These are phyloP conservation scores for Aechmea fasciata DNA, from an alignment of 176 grass and related monocot genomes.

Conservation along the genomic window DNA sequence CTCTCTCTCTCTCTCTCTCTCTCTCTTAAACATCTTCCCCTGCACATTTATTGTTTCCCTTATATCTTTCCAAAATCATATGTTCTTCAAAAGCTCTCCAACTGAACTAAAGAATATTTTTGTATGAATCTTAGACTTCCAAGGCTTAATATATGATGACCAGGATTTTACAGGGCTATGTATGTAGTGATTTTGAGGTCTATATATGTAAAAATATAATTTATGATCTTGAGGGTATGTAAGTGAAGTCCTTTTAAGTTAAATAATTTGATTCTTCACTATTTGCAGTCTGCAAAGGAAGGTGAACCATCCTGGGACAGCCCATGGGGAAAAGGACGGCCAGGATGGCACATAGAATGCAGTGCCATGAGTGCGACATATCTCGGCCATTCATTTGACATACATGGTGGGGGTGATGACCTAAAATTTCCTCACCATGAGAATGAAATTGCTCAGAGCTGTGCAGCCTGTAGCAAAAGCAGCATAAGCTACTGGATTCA, in stretches of 20 bases:
- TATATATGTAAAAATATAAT: too few species aligned
- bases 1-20: not conserved
- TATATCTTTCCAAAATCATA: too few species aligned
- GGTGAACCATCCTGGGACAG: conserved; percentile 91
- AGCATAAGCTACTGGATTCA: conserved; percentile 83
- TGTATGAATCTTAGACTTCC: too few species aligned
- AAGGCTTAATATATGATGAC: too few species aligned
- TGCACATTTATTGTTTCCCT: too few species aligned
- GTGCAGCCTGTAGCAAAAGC: conserved; percentile 81
- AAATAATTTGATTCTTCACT: conserved; percentile 6
- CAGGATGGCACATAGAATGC: conserved; percentile 96
- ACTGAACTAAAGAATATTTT: too few species aligned
- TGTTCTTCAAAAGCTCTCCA: too few species aligned
- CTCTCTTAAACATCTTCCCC: too few species aligned
- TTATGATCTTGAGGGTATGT: too few species aligned
- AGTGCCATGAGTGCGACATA: conserved; percentile 94
- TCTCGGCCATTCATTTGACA: conserved; percentile 74
- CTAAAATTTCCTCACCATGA: conserved; percentile 94
- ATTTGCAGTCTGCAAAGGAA: conserved; percentile 69
- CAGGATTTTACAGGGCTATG: too few species aligned
- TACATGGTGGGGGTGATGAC: conserved; percentile 90
- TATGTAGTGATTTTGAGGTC: too few species aligned
- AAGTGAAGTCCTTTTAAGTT: not conserved
- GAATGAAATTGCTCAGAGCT: conserved; percentile 95
- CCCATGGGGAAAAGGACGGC: conserved; percentile 84